Evolutionary conservation across 176 grass and related monocot species (phyloP).

Genomic region (Carex myosuroides): DNA sequence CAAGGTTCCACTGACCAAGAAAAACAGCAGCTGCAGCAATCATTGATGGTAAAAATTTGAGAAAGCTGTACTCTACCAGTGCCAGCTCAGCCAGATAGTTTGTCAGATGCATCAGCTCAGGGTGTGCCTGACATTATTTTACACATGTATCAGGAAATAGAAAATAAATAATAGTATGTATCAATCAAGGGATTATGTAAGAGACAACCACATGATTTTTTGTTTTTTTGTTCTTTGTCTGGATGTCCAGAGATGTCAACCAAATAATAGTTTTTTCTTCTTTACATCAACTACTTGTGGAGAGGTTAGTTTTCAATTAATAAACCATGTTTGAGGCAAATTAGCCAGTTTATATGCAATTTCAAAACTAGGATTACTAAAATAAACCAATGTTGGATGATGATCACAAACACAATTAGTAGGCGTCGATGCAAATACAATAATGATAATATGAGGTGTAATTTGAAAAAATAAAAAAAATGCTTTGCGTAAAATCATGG

Average conservation of each 20-base stretch:
- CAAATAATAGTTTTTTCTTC: background rate
- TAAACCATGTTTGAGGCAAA: background rate
- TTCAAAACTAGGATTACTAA: background rate
- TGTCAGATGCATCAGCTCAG: constrained; percentile 44
- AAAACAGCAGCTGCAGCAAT: constrained; percentile 76
- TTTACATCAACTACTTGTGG: background rate
- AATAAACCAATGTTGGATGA: background rate
- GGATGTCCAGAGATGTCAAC: background rate
- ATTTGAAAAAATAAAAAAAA: background rate
- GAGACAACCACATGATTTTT: no score
- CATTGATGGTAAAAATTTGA: constrained; percentile 76
- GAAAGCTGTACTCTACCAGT: constrained; percentile 49
- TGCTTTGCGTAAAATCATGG: background rate
- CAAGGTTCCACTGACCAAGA: constrained; percentile 77
- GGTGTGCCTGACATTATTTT: constrained; percentile 29
- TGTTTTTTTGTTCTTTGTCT: background rate
- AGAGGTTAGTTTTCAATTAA: background rate
- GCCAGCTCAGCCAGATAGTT: constrained; percentile 83
- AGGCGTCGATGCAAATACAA: background rate
- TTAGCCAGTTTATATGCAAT: background rate
- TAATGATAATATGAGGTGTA: background rate
- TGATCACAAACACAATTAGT: background rate
- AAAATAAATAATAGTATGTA: background rate
- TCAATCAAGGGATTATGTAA: background rate
- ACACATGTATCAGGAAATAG: constrained; percentile 12